Base-by-base conservation (phyloP, 306 rosid genomes). In the Cercis canadensis region DNA sequence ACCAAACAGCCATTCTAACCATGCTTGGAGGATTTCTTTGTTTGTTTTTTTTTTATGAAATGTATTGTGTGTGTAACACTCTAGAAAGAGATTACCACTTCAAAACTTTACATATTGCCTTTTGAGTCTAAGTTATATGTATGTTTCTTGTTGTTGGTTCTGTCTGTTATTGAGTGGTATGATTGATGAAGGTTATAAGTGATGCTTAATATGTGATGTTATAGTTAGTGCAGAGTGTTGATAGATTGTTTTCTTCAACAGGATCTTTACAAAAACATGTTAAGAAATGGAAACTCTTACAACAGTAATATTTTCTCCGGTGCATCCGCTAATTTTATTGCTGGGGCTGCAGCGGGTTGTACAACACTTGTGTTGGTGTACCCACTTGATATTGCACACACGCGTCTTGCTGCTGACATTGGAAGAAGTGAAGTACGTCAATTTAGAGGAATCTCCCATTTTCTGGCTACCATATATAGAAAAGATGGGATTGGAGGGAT, bases 271-370 rank as follows among this genome's bases (percentile, higher is more conserved):
- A 84, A 47, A 82, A 88, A 78, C 80, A 75, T 95, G 69, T 77
- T 92, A 62, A 83, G 96, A 75, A 79, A 78, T 40, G 87, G 83
- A 47, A 81, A 79, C 67, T 81, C 57, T 31, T 82, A 64, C 58
- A 75, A 70, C 17, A 74, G 75, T 36, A 75, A 83, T 57, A 75
- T 80, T 70, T 31, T 83, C 29, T 83, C 97, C 4, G 99, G 99
- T 55, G 85, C 97, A 57, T 75, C 89, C 0, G 86, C 96, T 41
- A 95, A 92, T 81, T 92, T 92, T 73, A 60, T 85, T 8, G 92
- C 97, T 12, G 97, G 99, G 11, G 87, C 99, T 51, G 96, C 89
- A 33, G 97, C 97, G 4, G 97, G 97, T 41, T 91, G 97, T 76
- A 89, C 99, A 60, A 75, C 97, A 4, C 81, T 95, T 54, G 37